A percentile compares a stretch with the other conserved stretches of the same genome.
Evolutionary conservation across 2,329 filamentous ascomycete genomes (phyloP).

Genomic region (Tolypocladium tundrense): DNA sequence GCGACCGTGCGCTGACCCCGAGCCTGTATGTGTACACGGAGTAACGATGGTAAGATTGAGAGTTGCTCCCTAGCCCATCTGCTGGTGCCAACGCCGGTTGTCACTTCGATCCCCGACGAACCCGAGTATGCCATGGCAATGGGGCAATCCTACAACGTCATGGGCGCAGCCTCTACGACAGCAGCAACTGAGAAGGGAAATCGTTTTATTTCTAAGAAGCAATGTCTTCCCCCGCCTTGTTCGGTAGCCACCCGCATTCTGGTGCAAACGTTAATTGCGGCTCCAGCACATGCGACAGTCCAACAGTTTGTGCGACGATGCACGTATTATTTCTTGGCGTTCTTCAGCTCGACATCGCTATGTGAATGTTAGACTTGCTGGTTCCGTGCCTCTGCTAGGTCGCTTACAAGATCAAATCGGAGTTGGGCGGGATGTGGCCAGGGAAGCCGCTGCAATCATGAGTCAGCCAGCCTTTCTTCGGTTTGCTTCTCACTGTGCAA

Average conservation of each 20-base stretch:
- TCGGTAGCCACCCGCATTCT: not conserved
- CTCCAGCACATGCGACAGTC: not conserved
- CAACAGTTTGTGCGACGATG: not conserved
- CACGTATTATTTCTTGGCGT: not conserved
- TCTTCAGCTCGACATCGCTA: constrained; percentile 5
- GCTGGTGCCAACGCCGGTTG: no score
- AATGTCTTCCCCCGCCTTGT: not conserved
- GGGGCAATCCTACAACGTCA: no score
- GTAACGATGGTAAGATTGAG: no score
- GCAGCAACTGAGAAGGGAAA: not conserved
- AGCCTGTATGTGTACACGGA: no score
- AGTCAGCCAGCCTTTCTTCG: constrained; percentile 18
- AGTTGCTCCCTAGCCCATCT: no score
- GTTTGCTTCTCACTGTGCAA: constrained; percentile 29
- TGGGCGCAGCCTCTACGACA: not conserved
- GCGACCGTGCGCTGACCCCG: no score
- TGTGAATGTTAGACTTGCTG: not conserved
- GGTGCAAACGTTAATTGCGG: not conserved
- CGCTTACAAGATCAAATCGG: constrained; percentile 77
- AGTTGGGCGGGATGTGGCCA: constrained; percentile 62
- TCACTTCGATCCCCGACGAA: no score
- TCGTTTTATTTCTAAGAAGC: not conserved
- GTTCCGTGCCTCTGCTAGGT: no score
- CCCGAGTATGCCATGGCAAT: no score
- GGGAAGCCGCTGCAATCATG: constrained; percentile 57